A percentile compares a stretch with the other conserved stretches of the same genome.
Conservation (phyloP, 2,329 filamentous ascomycete species). For the Botrytis porri region DNA sequence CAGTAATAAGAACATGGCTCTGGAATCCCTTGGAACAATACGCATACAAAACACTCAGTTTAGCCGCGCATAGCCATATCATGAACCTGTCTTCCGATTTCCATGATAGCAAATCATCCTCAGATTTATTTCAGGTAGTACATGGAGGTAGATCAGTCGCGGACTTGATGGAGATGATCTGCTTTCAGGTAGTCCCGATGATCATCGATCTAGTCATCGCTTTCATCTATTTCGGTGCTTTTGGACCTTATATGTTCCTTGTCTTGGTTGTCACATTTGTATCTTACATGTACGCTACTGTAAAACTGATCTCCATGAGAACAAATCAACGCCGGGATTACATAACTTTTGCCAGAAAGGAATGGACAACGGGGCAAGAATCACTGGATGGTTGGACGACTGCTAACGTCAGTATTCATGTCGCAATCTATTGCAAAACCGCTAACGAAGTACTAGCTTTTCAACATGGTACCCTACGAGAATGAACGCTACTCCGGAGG, state of each 20-base stretch:
- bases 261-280: conserved; percentile 47
- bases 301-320: conserved; percentile 38
- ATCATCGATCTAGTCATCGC: conserved; percentile 60
- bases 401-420: conserved; percentile 38
- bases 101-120: conserved; percentile 62
- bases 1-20: conserved; percentile 49
- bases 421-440: neutral
- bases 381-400: conserved; percentile 42
- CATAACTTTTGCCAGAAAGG: conserved; percentile 37
- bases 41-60: conserved; percentile 55
- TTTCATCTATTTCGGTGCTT: conserved; percentile 56
- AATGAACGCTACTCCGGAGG: conserved; percentile 46
- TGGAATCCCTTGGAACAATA: conserved; percentile 56
- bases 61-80: conserved; percentile 63
- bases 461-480: conserved; percentile 56
- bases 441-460: conserved; percentile 38
- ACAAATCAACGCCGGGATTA: conserved; percentile 39
- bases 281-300: conserved; percentile 52
- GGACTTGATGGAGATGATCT: conserved; percentile 55
- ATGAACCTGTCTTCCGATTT: conserved; percentile 70
- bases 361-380: conserved; percentile 40
- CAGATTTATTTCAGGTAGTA: conserved; percentile 63
- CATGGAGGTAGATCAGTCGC: conserved; percentile 60
- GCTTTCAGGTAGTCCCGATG: conserved; percentile 60
- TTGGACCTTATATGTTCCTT: conserved; percentile 58